A percentile compares a stretch with the other conserved stretches of the same genome.
phyloP scores from a whole-genome alignment of 768 basidiomycete genomes.

The Dioszegia hungarica region DNA sequence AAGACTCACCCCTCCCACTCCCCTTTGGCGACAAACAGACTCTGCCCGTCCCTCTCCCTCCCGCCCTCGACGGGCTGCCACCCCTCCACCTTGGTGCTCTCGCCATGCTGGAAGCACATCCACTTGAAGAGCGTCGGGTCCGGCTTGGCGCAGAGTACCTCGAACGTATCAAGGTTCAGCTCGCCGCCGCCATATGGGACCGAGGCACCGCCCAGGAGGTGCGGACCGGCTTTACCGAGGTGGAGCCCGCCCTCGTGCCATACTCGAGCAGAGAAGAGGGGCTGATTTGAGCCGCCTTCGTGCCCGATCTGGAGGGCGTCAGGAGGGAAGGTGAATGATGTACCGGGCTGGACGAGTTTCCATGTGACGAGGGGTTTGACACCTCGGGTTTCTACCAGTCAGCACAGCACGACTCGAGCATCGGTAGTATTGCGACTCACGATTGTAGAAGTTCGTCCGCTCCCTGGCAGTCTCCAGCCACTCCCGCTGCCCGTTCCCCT shows the following conservation, averaged over 20 bases:
- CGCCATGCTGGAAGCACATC: constrained; percentile 39
- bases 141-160: constrained; percentile 41
- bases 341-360: constrained; percentile 37
- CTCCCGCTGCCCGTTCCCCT: constrained; percentile 21
- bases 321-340: constrained; percentile 13
- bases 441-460: constrained; percentile 32
- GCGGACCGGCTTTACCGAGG: constrained; percentile 37
- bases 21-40: constrained; percentile 39
- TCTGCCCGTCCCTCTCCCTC: constrained; percentile 32
- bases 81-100: constrained; percentile 23
- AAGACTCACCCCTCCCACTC: constrained; percentile 38
- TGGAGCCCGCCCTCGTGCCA: constrained; percentile 44
- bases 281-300: constrained; percentile 28
- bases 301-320: constrained; percentile 43
- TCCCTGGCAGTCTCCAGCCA: constrained; percentile 29
- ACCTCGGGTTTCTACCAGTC: constrained; percentile 25
- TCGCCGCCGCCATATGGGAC: constrained; percentile 45
- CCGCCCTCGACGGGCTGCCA: constrained; percentile 46
- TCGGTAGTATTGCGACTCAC: too few relatives aligned
- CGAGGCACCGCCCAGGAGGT: constrained; percentile 29
- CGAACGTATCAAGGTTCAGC: constrained; percentile 33
- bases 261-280: constrained; percentile 37
- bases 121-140: constrained; percentile 36
- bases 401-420: not conserved
- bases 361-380: constrained; percentile 39